phyloP scores from a whole-genome alignment of 1,284 basidiomycete species.

The Gastroboletus turbinatus region DNA sequence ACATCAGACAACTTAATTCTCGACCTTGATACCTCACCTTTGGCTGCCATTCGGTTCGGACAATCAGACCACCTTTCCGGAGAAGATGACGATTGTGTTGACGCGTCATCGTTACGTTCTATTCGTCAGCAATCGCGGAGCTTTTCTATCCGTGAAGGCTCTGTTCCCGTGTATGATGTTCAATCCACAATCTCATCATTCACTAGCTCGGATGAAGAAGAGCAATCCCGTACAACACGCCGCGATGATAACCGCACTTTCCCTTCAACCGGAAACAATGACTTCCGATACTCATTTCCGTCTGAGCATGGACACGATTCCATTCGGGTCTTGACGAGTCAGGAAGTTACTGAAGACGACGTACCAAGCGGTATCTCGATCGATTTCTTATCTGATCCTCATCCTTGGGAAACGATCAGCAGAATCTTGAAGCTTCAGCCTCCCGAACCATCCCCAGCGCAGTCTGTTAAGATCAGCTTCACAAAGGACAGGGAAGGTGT shows the following conservation, averaged over 20 bases:
- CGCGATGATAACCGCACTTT: not conserved
- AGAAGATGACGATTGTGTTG: not conserved
- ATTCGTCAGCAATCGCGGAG: not conserved
- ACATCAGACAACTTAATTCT: constrained; percentile 20
- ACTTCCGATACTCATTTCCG: not conserved
- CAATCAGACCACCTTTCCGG: not conserved
- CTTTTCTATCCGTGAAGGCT: not conserved
- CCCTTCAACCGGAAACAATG: not conserved
- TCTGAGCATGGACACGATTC: not conserved
- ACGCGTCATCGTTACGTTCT: not conserved
- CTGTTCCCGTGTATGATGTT: not conserved
- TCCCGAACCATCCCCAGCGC: not conserved
- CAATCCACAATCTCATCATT: not conserved
- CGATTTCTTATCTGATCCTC: constrained; percentile 31
- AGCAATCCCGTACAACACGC: not conserved
- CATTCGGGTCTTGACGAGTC: not conserved
- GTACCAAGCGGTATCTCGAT: constrained; percentile 5
- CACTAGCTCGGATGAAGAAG: not conserved
- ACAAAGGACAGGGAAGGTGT: constrained; percentile 31
- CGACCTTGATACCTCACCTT: constrained; percentile 27
- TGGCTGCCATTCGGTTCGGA: not conserved
- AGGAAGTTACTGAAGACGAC: not conserved
- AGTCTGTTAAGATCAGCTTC: constrained; percentile 13
- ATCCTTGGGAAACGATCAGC: constrained; percentile 33
- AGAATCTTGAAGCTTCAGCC: constrained; percentile 23